A percentile compares a stretch with the other conserved stretches of the same genome.
Evolutionary conservation across 495 filamentous ascomycete species (phyloP).

Genomic region (Massariosphaeria phaeospora): DNA sequence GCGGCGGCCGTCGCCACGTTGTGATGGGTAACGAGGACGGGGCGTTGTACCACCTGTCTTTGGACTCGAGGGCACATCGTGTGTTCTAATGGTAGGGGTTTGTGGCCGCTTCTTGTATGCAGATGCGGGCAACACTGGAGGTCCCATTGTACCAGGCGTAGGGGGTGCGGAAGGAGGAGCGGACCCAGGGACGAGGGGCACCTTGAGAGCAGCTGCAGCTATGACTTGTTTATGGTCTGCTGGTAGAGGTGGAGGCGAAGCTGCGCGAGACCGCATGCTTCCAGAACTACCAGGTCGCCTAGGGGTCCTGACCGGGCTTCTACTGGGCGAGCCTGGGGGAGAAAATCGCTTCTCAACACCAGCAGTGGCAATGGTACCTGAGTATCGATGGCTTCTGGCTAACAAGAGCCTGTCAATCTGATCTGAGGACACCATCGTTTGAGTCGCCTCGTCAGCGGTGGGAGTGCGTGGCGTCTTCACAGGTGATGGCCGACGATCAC

Average conservation of each 20-base stretch:
- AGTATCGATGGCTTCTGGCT: conserved; percentile 9
- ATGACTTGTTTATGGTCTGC: conserved; percentile 77
- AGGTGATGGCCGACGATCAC: background rate
- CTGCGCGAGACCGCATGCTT: conserved; percentile 53
- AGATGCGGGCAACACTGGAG: conserved; percentile 77
- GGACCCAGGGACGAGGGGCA: conserved; percentile 29
- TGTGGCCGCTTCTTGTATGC: conserved; percentile 65
- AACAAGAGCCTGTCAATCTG: conserved; percentile 40
- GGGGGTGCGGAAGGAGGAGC: conserved; percentile 13
- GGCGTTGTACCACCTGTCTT: conserved; percentile 52
- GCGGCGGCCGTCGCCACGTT: conserved; percentile 40
- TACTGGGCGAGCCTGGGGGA: conserved; percentile 24
- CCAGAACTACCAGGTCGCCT: conserved; percentile 64
- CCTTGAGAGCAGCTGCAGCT: conserved; percentile 62
- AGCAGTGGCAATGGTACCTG: conserved; percentile 17
- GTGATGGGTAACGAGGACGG: conserved; percentile 41
- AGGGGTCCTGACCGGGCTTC: conserved; percentile 26
- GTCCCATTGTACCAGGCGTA: conserved; percentile 63
- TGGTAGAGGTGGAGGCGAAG: conserved; percentile 69
- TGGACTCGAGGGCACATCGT: conserved; percentile 20
- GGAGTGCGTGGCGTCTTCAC: conserved; percentile 1
- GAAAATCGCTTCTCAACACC: conserved; percentile 28
- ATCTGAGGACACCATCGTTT: conserved; percentile 39
- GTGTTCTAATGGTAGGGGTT: conserved; percentile 53
- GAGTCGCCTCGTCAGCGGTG: conserved; percentile 37